These are phyloP conservation scores for Tetradesmus obliquus DNA, from an alignment of 139 green algal species.

Conservation along the genomic window DNA sequence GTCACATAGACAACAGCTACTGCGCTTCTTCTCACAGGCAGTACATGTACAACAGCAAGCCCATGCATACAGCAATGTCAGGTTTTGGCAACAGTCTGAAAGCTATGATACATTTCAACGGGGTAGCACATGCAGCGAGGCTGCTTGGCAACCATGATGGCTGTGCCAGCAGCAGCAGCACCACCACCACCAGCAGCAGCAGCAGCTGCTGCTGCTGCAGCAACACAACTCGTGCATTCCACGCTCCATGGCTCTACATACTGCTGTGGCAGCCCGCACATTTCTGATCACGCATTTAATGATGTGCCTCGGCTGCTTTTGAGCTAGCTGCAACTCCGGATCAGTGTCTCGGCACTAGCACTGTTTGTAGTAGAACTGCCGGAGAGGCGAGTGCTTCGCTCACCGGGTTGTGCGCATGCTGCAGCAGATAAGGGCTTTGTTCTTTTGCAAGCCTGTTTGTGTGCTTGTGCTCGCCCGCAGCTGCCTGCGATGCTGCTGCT, in stretches of 20 bases:
- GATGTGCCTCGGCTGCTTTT: background rate
- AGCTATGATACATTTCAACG: too few relatives aligned
- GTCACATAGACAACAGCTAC: too few relatives aligned
- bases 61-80: too few relatives aligned
- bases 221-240: background rate
- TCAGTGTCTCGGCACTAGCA: background rate
- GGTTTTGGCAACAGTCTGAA: too few relatives aligned
- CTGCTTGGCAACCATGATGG: background rate
- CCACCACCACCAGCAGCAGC: background rate
- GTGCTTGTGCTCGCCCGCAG: constrained; percentile 16
- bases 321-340: background rate
- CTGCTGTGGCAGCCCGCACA: background rate
- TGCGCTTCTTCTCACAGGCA: too few relatives aligned
- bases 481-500: background rate
- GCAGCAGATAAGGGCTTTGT: constrained; percentile 86
- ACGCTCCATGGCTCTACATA: background rate
- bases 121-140: too few relatives aligned
- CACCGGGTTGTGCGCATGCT: constrained; percentile 90
- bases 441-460: constrained; percentile 74
- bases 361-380: background rate
- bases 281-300: background rate
- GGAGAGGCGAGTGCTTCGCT: background rate
- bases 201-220: background rate
- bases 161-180: background rate
- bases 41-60: too few relatives aligned